These are phyloP conservation scores for Jatropha multifida DNA, from an alignment of 441 rosid species.

Conservation along the genomic window DNA sequence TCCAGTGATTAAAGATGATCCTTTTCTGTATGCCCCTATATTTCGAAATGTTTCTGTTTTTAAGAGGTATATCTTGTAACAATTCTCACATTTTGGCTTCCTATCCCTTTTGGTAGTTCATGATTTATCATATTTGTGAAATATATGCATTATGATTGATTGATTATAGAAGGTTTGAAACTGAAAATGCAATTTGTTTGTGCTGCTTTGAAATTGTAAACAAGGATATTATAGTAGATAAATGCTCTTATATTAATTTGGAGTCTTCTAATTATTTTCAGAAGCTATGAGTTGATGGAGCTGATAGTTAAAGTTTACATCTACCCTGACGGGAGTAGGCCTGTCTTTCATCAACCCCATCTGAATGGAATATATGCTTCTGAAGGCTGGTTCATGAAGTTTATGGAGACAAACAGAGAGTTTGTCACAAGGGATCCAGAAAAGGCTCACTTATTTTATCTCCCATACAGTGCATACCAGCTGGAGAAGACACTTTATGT, in stretches of 20 bases:
- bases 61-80: constrained; percentile 54
- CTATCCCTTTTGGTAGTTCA: neutral
- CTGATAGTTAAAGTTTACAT: constrained; percentile 68
- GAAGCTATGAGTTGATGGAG: constrained; percentile 94
- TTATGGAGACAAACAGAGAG: constrained; percentile 60
- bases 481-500: constrained; percentile 52
- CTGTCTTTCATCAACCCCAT: constrained; percentile 71
- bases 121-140: neutral
- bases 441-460: constrained; percentile 82
- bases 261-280: constrained; percentile 21
- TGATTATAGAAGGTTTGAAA: neutral
- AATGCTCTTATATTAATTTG: neutral
- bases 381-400: constrained; percentile 96
- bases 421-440: constrained; percentile 77
- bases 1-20: constrained; percentile 38
- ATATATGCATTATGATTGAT: neutral
- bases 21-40: constrained; percentile 51
- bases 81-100: neutral
- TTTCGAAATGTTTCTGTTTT: constrained; percentile 68
- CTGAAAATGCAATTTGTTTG: neutral
- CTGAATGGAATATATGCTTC: constrained; percentile 85
- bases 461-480: constrained; percentile 79
- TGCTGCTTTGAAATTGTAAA: neutral
- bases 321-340: constrained; percentile 70
- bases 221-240: neutral